A percentile compares a stretch with the other conserved stretches of the same genome.
Evolutionary conservation across 2,329 filamentous ascomycete genomes (phyloP).

Genomic region (Ceratocystis cacaofunesta): DNA sequence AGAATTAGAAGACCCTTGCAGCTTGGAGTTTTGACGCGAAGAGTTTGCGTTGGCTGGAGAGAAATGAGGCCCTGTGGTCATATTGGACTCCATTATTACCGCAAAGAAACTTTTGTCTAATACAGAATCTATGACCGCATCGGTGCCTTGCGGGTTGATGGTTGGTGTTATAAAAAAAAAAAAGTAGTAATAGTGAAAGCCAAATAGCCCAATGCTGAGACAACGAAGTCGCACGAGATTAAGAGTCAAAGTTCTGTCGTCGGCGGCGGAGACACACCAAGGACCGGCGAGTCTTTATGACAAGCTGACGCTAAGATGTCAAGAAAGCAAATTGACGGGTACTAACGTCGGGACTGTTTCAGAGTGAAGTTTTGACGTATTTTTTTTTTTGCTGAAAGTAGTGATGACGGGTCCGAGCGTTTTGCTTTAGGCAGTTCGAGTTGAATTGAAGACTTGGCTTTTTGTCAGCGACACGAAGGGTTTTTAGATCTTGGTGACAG

Average conservation of each 20-base stretch:
- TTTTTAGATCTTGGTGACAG: not conserved
- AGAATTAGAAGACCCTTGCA: slow-evolving; percentile 10
- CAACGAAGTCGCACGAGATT: not conserved
- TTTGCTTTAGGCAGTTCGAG: not conserved
- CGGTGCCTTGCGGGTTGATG: not conserved
- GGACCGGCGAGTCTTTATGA: not conserved
- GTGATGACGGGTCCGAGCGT: not conserved
- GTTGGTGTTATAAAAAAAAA: not conserved
- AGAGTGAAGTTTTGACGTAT: not conserved
- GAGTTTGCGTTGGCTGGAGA: not conserved
- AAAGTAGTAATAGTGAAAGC: not conserved
- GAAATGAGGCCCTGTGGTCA: not conserved
- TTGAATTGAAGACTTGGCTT: not conserved
- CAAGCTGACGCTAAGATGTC: slow-evolving; percentile 1
- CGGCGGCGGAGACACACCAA: not conserved
- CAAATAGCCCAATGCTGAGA: not conserved
- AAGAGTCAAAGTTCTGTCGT: not conserved
- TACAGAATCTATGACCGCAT: not conserved
- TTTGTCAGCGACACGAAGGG: not conserved
- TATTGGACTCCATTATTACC: slow-evolving; percentile 6
- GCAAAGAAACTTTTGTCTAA: not conserved
- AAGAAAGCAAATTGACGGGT: slow-evolving; percentile 1
- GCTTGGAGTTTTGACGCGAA: slow-evolving; percentile 11
- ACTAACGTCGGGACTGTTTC: not conserved
- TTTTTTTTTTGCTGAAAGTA: not conserved